phyloP scores from a whole-genome alignment of 2,329 filamentous ascomycete genomes.

The Aspergillus sp. region DNA sequence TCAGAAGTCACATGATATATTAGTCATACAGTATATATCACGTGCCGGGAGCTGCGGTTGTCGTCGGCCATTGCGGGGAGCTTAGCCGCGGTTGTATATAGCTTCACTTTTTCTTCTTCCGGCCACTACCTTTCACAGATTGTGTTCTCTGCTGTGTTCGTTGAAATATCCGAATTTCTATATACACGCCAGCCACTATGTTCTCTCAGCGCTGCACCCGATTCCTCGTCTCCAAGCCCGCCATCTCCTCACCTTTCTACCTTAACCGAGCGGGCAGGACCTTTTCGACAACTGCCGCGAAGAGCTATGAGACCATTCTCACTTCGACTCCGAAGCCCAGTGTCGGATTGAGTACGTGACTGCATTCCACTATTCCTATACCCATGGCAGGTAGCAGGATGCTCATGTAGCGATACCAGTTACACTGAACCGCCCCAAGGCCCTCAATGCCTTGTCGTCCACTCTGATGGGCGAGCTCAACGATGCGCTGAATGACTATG shows the following conservation, averaged over 20 bases:
- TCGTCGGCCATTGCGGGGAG: conserved; percentile 12
- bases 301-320: conserved; percentile 69
- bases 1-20: background rate
- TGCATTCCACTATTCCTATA: too few species aligned
- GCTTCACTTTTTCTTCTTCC: background rate
- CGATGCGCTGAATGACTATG: conserved; percentile 62
- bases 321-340: conserved; percentile 78
- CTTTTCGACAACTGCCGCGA: conserved; percentile 36
- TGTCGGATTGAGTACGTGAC: conserved; percentile 68
- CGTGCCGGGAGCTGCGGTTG: conserved; percentile 10
- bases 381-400: background rate
- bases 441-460: conserved; percentile 85
- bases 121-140: too few species aligned
- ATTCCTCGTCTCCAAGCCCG: conserved; percentile 50
- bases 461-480: conserved; percentile 89
- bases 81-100: background rate
- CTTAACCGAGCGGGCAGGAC: conserved; percentile 24
- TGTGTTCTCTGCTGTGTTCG: too few species aligned
- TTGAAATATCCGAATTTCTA: too few species aligned
- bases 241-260: conserved; percentile 30
- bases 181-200: conserved; percentile 19
- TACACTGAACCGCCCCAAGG: conserved; percentile 87
- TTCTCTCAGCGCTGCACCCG: conserved; percentile 46
- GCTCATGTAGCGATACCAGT: conserved; percentile 46
- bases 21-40: conserved; percentile 1